phyloP scores from a whole-genome alignment of 202 grass and related monocot species.

The Panicum virgatum region DNA sequence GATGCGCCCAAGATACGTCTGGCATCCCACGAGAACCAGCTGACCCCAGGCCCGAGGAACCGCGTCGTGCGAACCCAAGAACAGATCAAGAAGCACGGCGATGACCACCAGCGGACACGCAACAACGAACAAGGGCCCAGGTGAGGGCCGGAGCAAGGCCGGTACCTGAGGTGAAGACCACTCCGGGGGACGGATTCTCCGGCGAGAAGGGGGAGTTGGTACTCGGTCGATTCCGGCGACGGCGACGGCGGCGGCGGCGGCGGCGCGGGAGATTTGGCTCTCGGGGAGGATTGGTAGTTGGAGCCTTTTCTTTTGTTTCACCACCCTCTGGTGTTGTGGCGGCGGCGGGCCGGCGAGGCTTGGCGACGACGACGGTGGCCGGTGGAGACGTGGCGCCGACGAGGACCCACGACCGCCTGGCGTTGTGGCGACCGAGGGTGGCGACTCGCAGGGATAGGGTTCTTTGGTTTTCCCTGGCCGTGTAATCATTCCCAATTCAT shows the following conservation, averaged over 20 bases:
- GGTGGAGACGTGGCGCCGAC: too few species aligned
- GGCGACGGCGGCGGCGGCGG: too few species aligned
- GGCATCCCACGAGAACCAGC: neutral
- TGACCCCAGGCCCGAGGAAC: neutral
- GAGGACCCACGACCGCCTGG: too few species aligned
- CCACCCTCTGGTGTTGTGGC: neutral
- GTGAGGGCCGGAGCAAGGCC: neutral
- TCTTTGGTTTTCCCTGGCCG: too few species aligned
- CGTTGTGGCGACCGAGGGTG: too few species aligned
- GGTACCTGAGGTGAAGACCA: conserved; percentile 12
- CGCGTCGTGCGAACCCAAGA: neutral
- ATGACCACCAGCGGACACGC: neutral
- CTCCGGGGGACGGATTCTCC: neutral
- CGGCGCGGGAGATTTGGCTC: neutral
- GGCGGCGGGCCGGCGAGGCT: too few species aligned
- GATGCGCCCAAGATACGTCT: neutral
- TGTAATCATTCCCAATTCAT: too few species aligned
- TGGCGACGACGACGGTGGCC: too few species aligned
- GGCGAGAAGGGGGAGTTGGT: neutral
- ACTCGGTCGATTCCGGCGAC: neutral
- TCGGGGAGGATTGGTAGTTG: neutral
- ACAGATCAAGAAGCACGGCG: conserved; percentile 19
- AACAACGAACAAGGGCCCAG: neutral
- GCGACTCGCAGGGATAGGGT: too few species aligned
- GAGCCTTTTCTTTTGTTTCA: neutral